These are phyloP conservation scores for Verticillium nubilum DNA, from an alignment of 2,329 filamentous ascomycete genomes.

Conservation along the genomic window DNA sequence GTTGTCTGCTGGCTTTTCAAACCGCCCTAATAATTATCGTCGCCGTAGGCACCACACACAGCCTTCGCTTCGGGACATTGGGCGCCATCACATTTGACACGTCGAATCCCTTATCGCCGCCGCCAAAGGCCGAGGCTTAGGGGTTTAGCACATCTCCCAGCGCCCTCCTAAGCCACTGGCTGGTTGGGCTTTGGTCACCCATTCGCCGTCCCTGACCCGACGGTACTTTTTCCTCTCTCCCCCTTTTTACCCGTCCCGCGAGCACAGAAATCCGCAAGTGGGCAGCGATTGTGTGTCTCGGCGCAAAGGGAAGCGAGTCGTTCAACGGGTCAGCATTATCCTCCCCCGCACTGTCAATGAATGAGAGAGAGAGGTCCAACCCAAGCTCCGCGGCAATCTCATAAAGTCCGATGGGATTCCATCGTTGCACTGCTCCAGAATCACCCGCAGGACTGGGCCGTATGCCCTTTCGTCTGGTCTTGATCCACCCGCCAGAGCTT, in stretches of 20 bases:
- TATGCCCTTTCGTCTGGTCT: not conserved
- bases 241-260: not conserved
- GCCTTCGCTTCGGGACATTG: not conserved
- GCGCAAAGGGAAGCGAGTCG: slow-evolving; percentile 1
- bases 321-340: not conserved
- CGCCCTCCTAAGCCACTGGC: not conserved
- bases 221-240: not conserved
- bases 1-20: not conserved
- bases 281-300: not conserved
- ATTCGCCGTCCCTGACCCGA: not conserved
- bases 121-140: not conserved
- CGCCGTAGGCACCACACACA: not conserved
- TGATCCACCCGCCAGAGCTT: not conserved
- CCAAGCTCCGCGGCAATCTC: not conserved
- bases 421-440: not conserved
- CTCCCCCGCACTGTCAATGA: not conserved
- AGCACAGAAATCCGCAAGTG: not conserved
- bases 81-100: not conserved
- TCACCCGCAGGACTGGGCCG: not conserved
- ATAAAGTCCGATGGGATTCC: not conserved
- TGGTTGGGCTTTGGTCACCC: not conserved
- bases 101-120: not conserved
- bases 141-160: not conserved
- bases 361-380: not conserved
- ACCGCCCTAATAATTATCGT: not conserved